Percentiles rank a stretch among this genome's conserved stretches.
phyloP scores from a whole-genome alignment of 768 basidiomycete genomes.

The Boletellus sp. region DNA sequence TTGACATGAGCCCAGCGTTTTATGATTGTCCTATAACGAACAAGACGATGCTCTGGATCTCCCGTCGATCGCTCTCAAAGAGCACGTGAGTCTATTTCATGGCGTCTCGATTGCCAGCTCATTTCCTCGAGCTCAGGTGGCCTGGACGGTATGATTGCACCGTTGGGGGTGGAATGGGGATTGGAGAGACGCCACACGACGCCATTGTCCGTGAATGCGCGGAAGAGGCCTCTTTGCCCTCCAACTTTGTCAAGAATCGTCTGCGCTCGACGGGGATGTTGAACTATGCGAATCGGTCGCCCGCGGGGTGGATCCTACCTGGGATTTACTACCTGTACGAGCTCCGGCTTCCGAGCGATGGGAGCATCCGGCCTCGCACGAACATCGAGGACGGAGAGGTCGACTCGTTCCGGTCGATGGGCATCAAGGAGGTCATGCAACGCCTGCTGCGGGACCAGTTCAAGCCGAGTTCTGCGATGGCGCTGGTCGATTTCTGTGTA shows the following conservation, averaged over 20 bases:
- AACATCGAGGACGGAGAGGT: constrained; percentile 41
- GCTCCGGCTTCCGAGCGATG: constrained; percentile 37
- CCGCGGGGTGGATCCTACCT: constrained; percentile 41
- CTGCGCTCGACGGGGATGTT: constrained; percentile 36
- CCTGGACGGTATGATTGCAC: constrained; percentile 42
- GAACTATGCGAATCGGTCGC: constrained; percentile 41
- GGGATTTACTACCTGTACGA: constrained; percentile 45
- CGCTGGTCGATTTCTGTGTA: constrained; percentile 40
- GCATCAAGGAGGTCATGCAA: constrained; percentile 30
- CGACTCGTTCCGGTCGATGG: constrained; percentile 39
- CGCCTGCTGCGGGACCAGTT: constrained; percentile 34
- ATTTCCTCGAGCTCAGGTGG: constrained; percentile 13
- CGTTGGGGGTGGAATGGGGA: constrained; percentile 42
- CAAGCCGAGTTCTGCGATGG: constrained; percentile 43
- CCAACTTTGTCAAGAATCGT: constrained; percentile 32
- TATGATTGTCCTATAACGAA: constrained; percentile 29
- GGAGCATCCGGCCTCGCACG: constrained; percentile 30
- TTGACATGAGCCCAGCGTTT: constrained; percentile 25
- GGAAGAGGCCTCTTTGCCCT: constrained; percentile 42
- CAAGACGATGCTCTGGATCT: constrained; percentile 36
- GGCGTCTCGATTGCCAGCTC: not conserved
- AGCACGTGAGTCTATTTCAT: constrained; percentile 33
- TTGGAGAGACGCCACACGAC: constrained; percentile 34
- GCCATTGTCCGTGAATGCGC: constrained; percentile 41
- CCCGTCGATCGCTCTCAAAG: constrained; percentile 39